Evolutionary conservation across 495 filamentous ascomycete genomes (phyloP), one percentile per base, ranked within the genome.

Genomic region (Hypomontagnella submonticulosa): DNA sequence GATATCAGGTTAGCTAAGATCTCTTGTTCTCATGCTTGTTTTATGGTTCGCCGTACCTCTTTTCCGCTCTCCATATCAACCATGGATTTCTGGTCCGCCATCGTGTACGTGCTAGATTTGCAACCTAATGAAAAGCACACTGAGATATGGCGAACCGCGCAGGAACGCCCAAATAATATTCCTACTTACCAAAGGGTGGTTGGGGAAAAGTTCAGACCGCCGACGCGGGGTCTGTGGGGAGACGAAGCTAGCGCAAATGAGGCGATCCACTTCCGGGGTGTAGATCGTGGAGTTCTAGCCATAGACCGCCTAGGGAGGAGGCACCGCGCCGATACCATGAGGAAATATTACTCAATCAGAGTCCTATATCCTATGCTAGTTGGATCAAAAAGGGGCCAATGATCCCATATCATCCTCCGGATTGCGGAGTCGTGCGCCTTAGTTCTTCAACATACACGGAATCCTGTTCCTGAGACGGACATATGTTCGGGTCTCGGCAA

Each of bases 181-280:
- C 2, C 11, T 13, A 13, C 27, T 30, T 52, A 11, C 32, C 10
- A 11, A 15, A 48, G 55, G 54, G 49, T 43, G 48, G 55, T 42
- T 65, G 54, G 53, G 52, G 34, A 20, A 36, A 59, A 68, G 20
- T 9, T 43, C 34, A 51, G 27, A 54, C 51, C 53, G 48, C 53
- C 6, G 27, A 50, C 65, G 58, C 58, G 65, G 65, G 65, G 65
- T 50, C 49, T 63, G 59, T 63, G 65, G 65, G 38, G 59, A 51
- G 59, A 46, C 49, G 48, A 67, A 54, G 64, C 58, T 62, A 67
- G 30, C 52, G 42, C 44, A 43, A 63, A 67, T 58, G 42, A 63
- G 53, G 40, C 42, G 58, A 58, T 58, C 58, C 58, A 62, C 58
- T 55, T 4, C 52, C 58, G 53, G 53, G 52, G 57, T 67, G 18